phyloP scores from a whole-genome alignment of 352 stramenopile genomes.

The Blastocystis sp. region DNA sequence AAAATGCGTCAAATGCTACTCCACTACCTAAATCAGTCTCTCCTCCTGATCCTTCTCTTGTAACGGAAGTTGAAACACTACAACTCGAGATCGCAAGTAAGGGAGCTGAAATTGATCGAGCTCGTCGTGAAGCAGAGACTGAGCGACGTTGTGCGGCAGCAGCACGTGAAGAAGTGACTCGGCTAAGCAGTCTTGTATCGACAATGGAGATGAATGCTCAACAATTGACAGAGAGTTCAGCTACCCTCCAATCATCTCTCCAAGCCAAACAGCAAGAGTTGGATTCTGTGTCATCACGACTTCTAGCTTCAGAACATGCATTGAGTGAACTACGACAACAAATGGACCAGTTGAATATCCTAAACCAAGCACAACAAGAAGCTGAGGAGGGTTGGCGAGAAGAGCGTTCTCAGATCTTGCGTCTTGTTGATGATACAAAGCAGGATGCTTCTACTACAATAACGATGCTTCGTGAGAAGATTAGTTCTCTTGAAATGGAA shows the following conservation, averaged over 20 bases:
- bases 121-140: neutral
- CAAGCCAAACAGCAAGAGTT: neutral
- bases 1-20: slow-evolving; percentile 71
- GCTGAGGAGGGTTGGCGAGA: neutral
- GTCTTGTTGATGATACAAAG: slow-evolving; percentile 3
- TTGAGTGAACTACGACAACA: neutral
- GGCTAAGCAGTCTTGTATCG: neutral
- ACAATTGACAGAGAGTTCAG: neutral
- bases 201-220: neutral
- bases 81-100: neutral
- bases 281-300: neutral
- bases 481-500: slow-evolving; percentile 16
- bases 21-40: neutral
- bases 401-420: neutral
- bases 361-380: neutral
- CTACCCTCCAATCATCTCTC: neutral
- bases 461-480: neutral
- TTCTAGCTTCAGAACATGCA: neutral
- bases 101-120: neutral
- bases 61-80: neutral
- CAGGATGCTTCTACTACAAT: neutral
- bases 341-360: neutral
- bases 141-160: neutral
- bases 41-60: neutral
- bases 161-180: neutral